Evolutionary conservation across 2,329 filamentous ascomycete species (phyloP), one percentile per base, ranked within the genome.

Genomic region (Torrubiellomyces zombiae): DNA sequence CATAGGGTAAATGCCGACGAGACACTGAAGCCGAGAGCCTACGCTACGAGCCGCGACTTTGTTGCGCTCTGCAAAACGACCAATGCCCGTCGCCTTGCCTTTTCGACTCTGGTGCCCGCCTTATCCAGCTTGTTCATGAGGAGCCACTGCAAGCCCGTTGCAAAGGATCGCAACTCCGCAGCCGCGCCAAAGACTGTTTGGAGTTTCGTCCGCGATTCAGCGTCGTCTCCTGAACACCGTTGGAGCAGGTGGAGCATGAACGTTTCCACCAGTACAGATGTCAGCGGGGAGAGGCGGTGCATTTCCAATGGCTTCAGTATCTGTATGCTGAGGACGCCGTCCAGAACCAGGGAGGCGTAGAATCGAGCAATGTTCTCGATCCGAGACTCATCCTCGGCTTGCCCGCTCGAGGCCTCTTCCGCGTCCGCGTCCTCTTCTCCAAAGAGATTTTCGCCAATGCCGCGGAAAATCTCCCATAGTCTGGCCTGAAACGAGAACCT

Each of bases 401-500:
- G 47, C 28, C 58, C 48, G 21, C 53, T 51, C 3, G 56, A 54
- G 9, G 64, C 65, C 9, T 58, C 55, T 14, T 56, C 55, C 7
- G 67, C 66, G 3, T 70, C 66, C 5, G 73, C 68, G 3, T 60
- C 58, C 10, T 63, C 65, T 19, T 72, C 71, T 5, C 69, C 72
- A 21, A 78, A 75, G 18, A 78, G 66, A 3, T 65, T 67, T 48
- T 93, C 85, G n/a, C 83, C 86, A 50, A 94, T 68, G 18, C 71
- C 65, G 39, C 77, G 75, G 50, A 94, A 91, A 7, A 86, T 60
- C 38, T 78, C 81, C 74, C 85, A 92, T 1, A 95, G 57, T 6
- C 75, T 70, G 39, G 86, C 83, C 44, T 89, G 80, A 44, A 95
- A 91, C 2, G 80, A 75, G 53, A 86, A 86, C 32, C 72, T 70